phyloP scores from a whole-genome alignment of 1,139 yeast species.

The Sugiyamaella grinbergsii region DNA sequence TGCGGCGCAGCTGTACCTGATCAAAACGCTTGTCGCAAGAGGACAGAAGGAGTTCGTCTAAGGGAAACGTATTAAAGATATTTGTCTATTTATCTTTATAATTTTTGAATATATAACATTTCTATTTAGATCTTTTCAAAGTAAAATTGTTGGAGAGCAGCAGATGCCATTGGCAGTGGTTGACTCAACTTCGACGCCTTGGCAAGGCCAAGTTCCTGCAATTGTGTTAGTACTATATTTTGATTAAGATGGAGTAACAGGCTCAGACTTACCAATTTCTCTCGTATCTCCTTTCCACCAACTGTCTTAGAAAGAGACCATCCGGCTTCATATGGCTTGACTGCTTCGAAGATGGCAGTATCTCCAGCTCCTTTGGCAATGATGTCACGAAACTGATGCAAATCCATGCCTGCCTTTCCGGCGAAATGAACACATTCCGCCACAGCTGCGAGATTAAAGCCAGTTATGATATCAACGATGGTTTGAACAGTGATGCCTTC shows the following conservation, averaged over 20 bases:
- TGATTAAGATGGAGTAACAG: too few species aligned
- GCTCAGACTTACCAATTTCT: constrained; percentile 15
- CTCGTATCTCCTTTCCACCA: constrained; percentile 6
- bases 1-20: too few species aligned
- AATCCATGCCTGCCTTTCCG: constrained; percentile 20
- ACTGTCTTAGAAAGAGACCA: constrained; percentile 4
- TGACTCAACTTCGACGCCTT: constrained; percentile 17
- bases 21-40: too few species aligned
- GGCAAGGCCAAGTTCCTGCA: constrained; percentile 15
- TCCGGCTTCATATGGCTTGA: constrained; percentile 16
- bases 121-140: constrained; percentile 7
- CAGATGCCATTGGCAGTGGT: constrained; percentile 23
- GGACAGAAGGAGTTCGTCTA: background rate
- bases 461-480: constrained; percentile 21
- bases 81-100: background rate
- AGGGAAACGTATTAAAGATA: background rate
- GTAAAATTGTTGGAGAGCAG: constrained; percentile 21
- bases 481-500: constrained; percentile 19
- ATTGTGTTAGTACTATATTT: constrained; percentile 6
- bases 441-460: constrained; percentile 21
- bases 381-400: constrained; percentile 19
- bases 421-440: constrained; percentile 21
- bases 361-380: constrained; percentile 23
- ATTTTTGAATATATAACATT: too few species aligned
- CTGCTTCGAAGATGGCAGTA: constrained; percentile 20